These are phyloP conservation scores for Henckelia pumila DNA, from an alignment of 257 asterid genomes.

Conservation along the genomic window DNA sequence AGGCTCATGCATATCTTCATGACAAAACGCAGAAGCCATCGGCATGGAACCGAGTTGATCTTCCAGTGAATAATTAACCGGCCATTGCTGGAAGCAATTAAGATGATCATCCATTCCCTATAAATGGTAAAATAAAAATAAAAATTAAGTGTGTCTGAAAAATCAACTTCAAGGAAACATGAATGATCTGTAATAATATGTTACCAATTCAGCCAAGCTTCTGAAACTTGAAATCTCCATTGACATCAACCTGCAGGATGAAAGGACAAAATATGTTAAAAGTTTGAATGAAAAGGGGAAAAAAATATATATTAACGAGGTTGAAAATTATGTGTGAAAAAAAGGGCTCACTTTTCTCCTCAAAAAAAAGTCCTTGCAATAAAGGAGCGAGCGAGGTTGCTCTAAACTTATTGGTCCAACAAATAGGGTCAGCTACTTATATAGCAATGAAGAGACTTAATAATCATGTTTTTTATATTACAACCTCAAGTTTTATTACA, in stretches of 20 bases:
- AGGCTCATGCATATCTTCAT: constrained; percentile 26
- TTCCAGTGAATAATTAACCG: constrained; percentile 37
- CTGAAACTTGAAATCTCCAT: constrained; percentile 56
- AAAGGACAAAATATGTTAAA: not conserved
- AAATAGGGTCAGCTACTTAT: not conserved
- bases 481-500: no score
- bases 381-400: not conserved
- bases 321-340: not conserved
- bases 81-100: constrained; percentile 55
- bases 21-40: constrained; percentile 33
- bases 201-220: constrained; percentile 61
- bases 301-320: not conserved
- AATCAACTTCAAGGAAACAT: not conserved
- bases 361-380: not conserved
- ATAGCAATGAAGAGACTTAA: not conserved
- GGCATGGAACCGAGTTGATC: constrained; percentile 43
- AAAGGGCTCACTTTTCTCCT: not conserved
- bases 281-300: not conserved
- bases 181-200: not conserved
- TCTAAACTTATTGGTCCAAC: not conserved
- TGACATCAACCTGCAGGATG: not conserved
- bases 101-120: constrained; percentile 65
- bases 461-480: no score
- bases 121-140: no score
- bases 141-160: no score